These are phyloP conservation scores for Gracilariopsis chorda DNA, from an alignment of 23 red algal genomes.

Conservation along the genomic window DNA sequence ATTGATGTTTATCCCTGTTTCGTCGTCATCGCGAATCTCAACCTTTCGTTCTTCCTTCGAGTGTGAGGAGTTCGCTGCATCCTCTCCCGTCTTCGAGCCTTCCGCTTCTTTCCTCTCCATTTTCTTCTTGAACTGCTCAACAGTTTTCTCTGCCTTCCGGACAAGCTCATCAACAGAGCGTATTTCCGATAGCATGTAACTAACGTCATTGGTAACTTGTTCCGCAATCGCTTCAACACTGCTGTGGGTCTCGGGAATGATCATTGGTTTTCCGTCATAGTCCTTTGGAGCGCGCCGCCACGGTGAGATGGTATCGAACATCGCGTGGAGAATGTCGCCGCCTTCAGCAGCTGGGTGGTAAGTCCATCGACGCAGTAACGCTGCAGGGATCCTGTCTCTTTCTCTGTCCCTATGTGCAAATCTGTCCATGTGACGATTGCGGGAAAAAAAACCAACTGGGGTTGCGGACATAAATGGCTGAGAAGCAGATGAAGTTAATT, in stretches of 20 bases:
- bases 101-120: not conserved
- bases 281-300: not conserved
- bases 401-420: constrained; percentile 2
- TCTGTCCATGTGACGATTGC: constrained; percentile 6
- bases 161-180: constrained; percentile 1
- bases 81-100: not conserved
- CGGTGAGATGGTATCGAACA: not conserved
- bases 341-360: constrained; percentile 25
- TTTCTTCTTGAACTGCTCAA: not conserved
- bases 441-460: not conserved
- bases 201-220: not conserved
- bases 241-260: not conserved
- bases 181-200: not conserved
- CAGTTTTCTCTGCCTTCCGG: not conserved
- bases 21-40: constrained; percentile 3
- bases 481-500: not conserved
- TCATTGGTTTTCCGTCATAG: not conserved
- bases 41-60: not conserved
- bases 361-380: constrained; percentile 26
- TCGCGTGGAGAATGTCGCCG: constrained; percentile 38
- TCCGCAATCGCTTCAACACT: not conserved
- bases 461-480: not conserved
- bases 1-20: not conserved
- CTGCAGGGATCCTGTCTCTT: constrained; percentile 19
- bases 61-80: not conserved